A percentile compares a stretch with the other conserved stretches of the same genome.
phyloP scores from a whole-genome alignment of 305 asterid genomes.

The Rubia tinctorum region DNA sequence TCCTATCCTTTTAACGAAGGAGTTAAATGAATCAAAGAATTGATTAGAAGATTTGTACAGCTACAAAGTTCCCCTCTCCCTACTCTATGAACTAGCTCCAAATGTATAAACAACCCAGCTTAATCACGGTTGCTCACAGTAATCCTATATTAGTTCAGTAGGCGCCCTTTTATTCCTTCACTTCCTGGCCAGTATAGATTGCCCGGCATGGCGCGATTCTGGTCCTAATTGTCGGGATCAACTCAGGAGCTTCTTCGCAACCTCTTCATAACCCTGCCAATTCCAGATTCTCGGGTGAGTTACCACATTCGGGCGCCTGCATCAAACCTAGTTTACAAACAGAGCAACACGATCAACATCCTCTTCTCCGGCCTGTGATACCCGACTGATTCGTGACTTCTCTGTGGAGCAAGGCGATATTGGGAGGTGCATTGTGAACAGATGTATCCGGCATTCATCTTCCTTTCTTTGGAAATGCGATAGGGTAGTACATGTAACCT shows the following conservation, averaged over 20 bases:
- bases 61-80: conserved; percentile 10
- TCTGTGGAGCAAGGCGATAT: conserved; percentile 8
- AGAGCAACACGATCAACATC: conserved; percentile 18
- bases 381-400: conserved; percentile 14
- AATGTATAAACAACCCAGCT: conserved; percentile 7
- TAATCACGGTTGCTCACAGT: conserved; percentile 11
- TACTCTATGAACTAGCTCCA: conserved; percentile 4
- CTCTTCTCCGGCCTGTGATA: conserved; percentile 20
- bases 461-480: conserved; percentile 15
- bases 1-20: conserved; percentile 10
- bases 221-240: not conserved
- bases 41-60: conserved; percentile 22
- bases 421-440: not conserved
- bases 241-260: not conserved
- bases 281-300: conserved; percentile 7
- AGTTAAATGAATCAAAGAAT: conserved; percentile 39
- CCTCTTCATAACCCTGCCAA: conserved; percentile 7
- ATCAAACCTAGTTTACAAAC: conserved; percentile 13
- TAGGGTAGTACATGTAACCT: not conserved
- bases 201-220: not conserved
- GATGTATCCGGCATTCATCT: conserved; percentile 9
- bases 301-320: conserved; percentile 5
- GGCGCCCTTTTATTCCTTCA: not conserved
- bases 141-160: conserved; percentile 9
- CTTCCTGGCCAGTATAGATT: not conserved